Evolutionary conservation across 2,329 filamentous ascomycete genomes (phyloP), one percentile per base, ranked within the genome.

Genomic region (Cladosporium colombiae): DNA sequence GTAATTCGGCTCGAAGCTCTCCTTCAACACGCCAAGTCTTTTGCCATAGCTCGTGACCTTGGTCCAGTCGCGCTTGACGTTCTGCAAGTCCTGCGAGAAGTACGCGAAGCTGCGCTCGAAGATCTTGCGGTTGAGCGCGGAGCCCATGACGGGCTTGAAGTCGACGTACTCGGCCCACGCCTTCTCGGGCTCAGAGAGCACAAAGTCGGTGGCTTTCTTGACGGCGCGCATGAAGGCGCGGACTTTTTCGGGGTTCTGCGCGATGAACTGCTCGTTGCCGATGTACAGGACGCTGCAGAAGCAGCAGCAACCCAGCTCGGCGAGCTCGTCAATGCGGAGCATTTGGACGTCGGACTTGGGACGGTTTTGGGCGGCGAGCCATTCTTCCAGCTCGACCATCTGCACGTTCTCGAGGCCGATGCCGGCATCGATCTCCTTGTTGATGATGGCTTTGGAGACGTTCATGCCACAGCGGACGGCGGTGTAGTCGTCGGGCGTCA

Each of bases 281-380:
- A 93, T 93, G 82, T 93, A 92, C 49, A 93, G 82, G 76, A 93
- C 91, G 31, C 87, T 88, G 79, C 90, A 93, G 85, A 93, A 93
- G 83, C 90, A 93, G 85, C 90, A 93, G 81, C 90, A 93, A 59
- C 90, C 90, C 3, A 92, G 82, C 77, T 92, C 89, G 37, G 90
- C 90, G 31, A 93, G 88, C 80, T 92, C 86, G 75, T 93, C 90
- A 74, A 93, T 93, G 72, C 90, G 88, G 21, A 93, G 85, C 90
- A 93, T 92, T 78, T 91, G 88, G 8, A 92, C 90, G 69, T 92
- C 89, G 16, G 81, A 79, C 75, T 84, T 85, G 66, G 86, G 84
- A 1, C 89, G 88, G 70, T 83, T 83, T 75, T 91, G 88, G 0
- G 75, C 68, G 0, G 82, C 83, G 23, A 92, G 87, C 90, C 89